Evolutionary conservation across 2,329 filamentous ascomycete genomes (phyloP).

Genomic region (Hypomyces rosellus): DNA sequence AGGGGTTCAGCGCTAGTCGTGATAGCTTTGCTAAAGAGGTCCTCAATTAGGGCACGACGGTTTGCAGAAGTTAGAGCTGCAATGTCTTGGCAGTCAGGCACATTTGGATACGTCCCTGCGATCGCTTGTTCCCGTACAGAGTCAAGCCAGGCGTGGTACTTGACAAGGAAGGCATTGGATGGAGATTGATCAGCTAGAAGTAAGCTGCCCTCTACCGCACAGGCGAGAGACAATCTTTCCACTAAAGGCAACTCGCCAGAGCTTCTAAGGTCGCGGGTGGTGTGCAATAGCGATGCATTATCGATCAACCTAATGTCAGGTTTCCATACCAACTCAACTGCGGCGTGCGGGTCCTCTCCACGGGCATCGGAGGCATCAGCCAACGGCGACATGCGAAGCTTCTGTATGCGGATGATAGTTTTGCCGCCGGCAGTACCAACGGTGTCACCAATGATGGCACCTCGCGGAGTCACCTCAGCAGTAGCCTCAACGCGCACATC

Average conservation of each 20-base stretch:
- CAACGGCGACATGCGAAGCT: background rate
- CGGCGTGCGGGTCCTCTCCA: background rate
- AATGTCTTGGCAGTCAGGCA: background rate
- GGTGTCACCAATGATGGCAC: background rate
- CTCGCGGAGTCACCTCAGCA: background rate
- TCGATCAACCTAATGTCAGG: background rate
- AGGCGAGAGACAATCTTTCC: background rate
- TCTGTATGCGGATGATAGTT: background rate
- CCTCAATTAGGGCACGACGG: background rate
- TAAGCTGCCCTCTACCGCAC: background rate
- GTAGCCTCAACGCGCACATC: background rate
- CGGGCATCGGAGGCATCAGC: background rate
- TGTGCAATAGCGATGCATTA: background rate
- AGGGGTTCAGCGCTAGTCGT: background rate
- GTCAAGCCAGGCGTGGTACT: background rate
- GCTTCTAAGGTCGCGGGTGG: background rate
- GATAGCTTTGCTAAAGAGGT: background rate
- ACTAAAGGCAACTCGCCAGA: background rate
- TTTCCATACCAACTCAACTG: background rate
- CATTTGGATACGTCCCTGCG: background rate
- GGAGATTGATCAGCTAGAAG: background rate
- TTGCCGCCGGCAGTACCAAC: background rate
- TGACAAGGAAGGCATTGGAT: background rate
- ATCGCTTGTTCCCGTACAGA: background rate
- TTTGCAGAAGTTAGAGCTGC: background rate